phyloP scores from a whole-genome alignment of 352 stramenopile species.

The Pythium volutum region DNA sequence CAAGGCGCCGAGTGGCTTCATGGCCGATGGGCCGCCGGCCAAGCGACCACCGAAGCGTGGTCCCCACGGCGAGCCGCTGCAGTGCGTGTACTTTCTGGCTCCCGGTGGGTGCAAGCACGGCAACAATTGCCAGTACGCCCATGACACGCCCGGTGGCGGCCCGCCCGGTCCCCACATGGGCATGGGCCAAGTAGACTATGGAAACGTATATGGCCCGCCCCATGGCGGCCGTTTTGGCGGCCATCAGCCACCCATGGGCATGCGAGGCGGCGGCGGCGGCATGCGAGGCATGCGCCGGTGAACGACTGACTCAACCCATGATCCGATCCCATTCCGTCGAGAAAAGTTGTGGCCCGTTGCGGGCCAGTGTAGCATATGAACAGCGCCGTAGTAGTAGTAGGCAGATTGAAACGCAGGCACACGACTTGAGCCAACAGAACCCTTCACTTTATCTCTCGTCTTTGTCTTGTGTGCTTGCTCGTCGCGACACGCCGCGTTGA shows the following conservation, averaged over 20 bases:
- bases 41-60: conserved; percentile 55
- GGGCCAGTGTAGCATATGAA: background rate
- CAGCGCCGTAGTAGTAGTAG: background rate
- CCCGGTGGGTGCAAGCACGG: conserved; percentile 73
- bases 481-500: background rate
- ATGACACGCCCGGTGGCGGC: conserved; percentile 34
- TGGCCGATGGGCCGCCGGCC: conserved; percentile 37
- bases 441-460: background rate
- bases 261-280: conserved; percentile 33
- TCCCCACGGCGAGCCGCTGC: conserved; percentile 28
- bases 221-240: conserved; percentile 45
- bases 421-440: background rate
- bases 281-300: conserved; percentile 44
- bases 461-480: background rate
- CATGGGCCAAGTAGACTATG: conserved; percentile 29
- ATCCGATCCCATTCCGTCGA: background rate
- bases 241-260: conserved; percentile 33
- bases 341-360: background rate
- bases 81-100: conserved; percentile 72
- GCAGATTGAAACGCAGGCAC: background rate
- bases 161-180: conserved; percentile 20
- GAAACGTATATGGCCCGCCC: conserved; percentile 60
- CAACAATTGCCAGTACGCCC: conserved; percentile 59
- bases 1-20: conserved; percentile 38
- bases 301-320: background rate